phyloP scores from a whole-genome alignment of 192 early-diverging fungal genomes.

The Rhizophagus clarus region DNA sequence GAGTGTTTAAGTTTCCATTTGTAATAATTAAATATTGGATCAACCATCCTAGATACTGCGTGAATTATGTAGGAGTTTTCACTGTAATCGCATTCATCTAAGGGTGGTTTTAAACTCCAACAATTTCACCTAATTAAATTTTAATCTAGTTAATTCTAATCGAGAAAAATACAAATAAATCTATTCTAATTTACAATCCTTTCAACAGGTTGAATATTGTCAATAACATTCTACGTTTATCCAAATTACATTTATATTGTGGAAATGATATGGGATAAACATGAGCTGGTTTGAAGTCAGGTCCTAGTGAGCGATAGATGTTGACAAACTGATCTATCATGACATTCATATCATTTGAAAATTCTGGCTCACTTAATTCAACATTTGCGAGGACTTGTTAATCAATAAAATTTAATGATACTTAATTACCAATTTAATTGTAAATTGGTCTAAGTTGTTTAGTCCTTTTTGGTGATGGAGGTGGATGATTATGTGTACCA shows the following conservation, averaged over 20 bases:
- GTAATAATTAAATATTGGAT: conserved; percentile 4
- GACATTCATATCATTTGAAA: not conserved
- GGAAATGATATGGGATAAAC: not conserved
- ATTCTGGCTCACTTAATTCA: not conserved
- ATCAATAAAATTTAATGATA: too few species aligned
- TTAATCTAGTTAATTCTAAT: not conserved
- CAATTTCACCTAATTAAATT: not conserved
- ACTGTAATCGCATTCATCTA: not conserved
- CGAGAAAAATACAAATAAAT: not conserved
- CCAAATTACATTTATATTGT: not conserved
- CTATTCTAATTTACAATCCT: not conserved
- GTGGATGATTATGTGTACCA: too few species aligned
- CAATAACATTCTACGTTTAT: not conserved
- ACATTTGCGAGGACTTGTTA: not conserved
- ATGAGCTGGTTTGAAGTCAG: not conserved
- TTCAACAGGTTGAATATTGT: not conserved
- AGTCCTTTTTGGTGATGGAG: too few species aligned
- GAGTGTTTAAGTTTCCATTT: not conserved
- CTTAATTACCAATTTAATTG: too few species aligned
- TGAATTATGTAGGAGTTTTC: not conserved
- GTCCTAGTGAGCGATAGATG: not conserved
- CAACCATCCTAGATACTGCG: not conserved
- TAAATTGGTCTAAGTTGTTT: too few species aligned
- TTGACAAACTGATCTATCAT: not conserved
- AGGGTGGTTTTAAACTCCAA: not conserved